Evolutionary conservation across 1,139 yeast genomes (phyloP).

Genomic region (Yamadazyma aaseri): DNA sequence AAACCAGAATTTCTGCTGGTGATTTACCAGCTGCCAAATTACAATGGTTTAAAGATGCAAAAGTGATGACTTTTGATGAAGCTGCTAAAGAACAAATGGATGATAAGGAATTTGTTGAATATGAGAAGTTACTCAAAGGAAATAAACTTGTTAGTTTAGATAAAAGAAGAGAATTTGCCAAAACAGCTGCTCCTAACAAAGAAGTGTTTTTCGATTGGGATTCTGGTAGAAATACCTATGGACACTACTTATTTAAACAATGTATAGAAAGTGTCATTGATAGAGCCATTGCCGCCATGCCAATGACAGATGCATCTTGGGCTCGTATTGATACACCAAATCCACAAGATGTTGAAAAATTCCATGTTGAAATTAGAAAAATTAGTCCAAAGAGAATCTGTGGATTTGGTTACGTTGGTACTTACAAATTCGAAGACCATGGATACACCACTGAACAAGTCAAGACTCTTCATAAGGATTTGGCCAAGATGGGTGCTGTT

Average conservation of each 20-base stretch:
- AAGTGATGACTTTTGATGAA: slow-evolving; percentile 48
- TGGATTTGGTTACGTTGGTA: slow-evolving; percentile 58
- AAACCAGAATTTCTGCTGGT: slow-evolving; percentile 23
- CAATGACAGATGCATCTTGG: slow-evolving; percentile 59
- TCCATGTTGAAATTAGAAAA: slow-evolving; percentile 47
- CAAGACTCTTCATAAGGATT: slow-evolving; percentile 50
- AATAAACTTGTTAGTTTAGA: slow-evolving; percentile 16
- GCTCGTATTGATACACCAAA: slow-evolving; percentile 58
- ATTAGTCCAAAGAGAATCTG: slow-evolving; percentile 51
- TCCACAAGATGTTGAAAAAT: slow-evolving; percentile 46
- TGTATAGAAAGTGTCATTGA: slow-evolving; percentile 55
- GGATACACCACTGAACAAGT: slow-evolving; percentile 49
- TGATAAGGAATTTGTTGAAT: slow-evolving; percentile 7
- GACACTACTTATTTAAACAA: slow-evolving; percentile 47
- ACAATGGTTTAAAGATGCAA: slow-evolving; percentile 45
- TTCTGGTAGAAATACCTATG: slow-evolving; percentile 57
- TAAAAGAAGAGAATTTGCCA: slow-evolving; percentile 27
- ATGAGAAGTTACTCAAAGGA: slow-evolving; percentile 19
- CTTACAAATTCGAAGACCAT: slow-evolving; percentile 57
- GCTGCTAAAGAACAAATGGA: slow-evolving; percentile 33
- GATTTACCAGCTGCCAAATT: slow-evolving; percentile 23
- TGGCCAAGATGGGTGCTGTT: slow-evolving; percentile 55
- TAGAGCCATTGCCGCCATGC: slow-evolving; percentile 53
- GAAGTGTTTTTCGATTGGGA: slow-evolving; percentile 54
- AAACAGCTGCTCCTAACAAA: slow-evolving; percentile 22